A percentile compares a stretch with the other conserved stretches of the same genome.
phyloP scores from a whole-genome alignment of 1,139 yeast species.

The Diutina scorzettiae region DNA sequence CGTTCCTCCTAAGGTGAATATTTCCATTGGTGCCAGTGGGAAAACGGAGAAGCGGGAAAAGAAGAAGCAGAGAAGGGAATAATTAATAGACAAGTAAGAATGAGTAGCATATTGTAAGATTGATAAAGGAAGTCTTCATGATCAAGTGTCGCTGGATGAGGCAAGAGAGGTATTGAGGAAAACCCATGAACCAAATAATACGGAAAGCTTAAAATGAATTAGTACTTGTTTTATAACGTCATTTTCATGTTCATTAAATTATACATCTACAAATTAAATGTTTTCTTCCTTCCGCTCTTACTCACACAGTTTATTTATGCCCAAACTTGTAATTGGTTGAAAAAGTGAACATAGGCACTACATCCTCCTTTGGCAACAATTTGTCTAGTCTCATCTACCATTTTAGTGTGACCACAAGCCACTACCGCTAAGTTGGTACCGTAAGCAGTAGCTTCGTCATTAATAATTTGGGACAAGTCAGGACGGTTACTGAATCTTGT shows the following conservation, averaged over 20 bases:
- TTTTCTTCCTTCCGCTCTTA: no score
- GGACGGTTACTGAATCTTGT: neutral
- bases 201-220: no score
- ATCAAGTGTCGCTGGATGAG: no score
- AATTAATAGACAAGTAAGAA: no score
- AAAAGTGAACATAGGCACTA: neutral
- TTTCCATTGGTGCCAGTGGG: slow-evolving; percentile 89
- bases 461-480: neutral
- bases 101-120: no score
- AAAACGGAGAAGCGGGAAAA: slow-evolving; percentile 42
- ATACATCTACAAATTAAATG: no score
- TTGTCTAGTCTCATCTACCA: slow-evolving; percentile 1
- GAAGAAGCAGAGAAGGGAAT: slow-evolving; percentile 13
- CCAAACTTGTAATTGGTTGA: slow-evolving; percentile 5
- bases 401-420: neutral
- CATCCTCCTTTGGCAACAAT: neutral
- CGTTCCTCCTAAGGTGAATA: slow-evolving; percentile 93
- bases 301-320: neutral
- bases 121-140: no score
- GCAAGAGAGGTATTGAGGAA: no score
- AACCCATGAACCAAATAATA: no score
- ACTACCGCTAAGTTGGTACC: neutral
- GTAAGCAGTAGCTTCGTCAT: neutral
- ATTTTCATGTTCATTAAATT: no score
- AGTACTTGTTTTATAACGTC: no score